Percentiles rank a stretch among this genome's conserved stretches.
Conservation (phyloP, 352 stramenopile genomes). For the Phytophthora boehmeriae region DNA sequence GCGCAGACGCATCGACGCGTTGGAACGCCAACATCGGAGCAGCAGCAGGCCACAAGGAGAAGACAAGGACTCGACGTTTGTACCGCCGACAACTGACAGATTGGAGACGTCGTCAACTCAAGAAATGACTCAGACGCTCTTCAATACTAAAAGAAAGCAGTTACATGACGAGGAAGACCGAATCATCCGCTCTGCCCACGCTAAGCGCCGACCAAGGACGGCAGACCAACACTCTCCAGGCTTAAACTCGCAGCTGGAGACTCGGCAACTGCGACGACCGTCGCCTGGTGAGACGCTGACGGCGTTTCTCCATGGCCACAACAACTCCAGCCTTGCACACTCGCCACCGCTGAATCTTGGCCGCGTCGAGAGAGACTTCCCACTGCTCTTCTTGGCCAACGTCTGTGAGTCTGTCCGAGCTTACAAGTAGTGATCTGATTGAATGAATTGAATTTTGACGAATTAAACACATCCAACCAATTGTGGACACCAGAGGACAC, state of each 20-base stretch:
- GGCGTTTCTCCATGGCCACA: slow-evolving; percentile 6
- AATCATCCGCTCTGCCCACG: slow-evolving; percentile 36
- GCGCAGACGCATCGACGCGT: slow-evolving; percentile 48
- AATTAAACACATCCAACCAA: too few relatives aligned
- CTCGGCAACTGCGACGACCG: not conserved
- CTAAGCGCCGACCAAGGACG: slow-evolving; percentile 1
- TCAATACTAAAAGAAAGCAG: slow-evolving; percentile 24
- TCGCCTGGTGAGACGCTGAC: slow-evolving; percentile 7
- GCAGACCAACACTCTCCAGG: not conserved
- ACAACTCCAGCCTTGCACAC: slow-evolving; percentile 4
- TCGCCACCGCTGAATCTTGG: slow-evolving; percentile 13
- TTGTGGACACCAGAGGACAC: too few relatives aligned
- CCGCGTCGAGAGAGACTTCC: slow-evolving; percentile 29
- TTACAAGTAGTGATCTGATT: not conserved
- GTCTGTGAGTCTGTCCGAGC: slow-evolving; percentile 35
- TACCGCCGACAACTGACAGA: not conserved
- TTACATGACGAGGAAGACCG: slow-evolving; percentile 35
- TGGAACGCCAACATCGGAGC: slow-evolving; percentile 16
- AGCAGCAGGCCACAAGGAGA: not conserved
- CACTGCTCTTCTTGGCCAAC: slow-evolving; percentile 37
- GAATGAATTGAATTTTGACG: too few relatives aligned
- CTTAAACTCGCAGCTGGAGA: too few relatives aligned
- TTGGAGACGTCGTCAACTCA: not conserved
- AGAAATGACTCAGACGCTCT: slow-evolving; percentile 5
- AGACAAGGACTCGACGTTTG: not conserved